Evolutionary conservation across 352 stramenopile genomes (phyloP).

Genomic region (Nannochloropsis limnetica): DNA sequence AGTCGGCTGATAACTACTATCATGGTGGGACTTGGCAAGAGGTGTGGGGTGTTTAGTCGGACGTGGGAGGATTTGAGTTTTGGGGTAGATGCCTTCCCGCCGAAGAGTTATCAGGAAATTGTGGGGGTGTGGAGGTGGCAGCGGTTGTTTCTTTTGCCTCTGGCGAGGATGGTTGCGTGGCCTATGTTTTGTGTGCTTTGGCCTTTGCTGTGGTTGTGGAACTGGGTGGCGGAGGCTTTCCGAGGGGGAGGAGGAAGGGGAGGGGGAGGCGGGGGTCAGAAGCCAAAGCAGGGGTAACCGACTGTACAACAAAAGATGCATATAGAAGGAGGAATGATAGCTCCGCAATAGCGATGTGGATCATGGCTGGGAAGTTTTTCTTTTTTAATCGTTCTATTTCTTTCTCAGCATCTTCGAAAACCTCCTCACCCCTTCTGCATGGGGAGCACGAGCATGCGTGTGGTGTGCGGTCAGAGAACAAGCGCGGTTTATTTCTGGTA

Average conservation of each 20-base stretch:
- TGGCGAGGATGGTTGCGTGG: background rate
- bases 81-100: background rate
- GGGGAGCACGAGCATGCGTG: no score
- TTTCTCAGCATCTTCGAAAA: no score
- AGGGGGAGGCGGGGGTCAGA: background rate
- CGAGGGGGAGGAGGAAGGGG: background rate
- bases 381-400: no score
- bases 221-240: background rate
- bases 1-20: background rate
- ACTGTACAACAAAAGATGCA: background rate
- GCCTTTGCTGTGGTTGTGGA: background rate
- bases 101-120: background rate
- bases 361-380: no score
- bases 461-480: no score
- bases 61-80: slow-evolving; percentile 19
- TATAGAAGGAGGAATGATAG: background rate
- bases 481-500: no score
- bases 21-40: background rate
- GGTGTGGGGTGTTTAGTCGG: background rate
- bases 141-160: background rate
- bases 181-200: background rate
- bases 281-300: background rate
- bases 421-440: no score
- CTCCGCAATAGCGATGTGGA: no score
- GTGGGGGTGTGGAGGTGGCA: background rate